These are phyloP conservation scores for Sabuloglossum arenarium DNA, from an alignment of 495 filamentous ascomycete genomes.

Conservation along the genomic window DNA sequence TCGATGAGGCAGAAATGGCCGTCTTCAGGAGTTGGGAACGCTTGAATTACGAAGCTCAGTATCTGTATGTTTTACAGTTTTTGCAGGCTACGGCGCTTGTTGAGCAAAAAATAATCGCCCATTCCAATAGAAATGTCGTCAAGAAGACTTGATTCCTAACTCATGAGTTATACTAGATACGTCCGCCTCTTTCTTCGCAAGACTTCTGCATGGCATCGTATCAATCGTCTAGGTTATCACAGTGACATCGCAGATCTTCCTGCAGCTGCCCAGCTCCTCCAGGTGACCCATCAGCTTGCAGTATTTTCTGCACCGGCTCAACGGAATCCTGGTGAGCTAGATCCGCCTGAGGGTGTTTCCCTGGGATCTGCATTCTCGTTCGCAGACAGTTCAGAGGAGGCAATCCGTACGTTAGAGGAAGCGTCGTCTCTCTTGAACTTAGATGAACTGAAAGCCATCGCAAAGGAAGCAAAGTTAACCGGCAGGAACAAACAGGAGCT, in stretches of 20 bases:
- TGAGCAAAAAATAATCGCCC: not conserved
- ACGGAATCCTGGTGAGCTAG: conserved; percentile 25
- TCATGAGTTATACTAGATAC: conserved; percentile 31
- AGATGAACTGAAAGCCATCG: conserved; percentile 69
- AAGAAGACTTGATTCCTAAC: not conserved
- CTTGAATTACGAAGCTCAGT: conserved; percentile 73
- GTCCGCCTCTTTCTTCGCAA: conserved; percentile 89
- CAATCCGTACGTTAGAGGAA: conserved; percentile 65
- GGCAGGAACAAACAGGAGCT: conserved; percentile 82
- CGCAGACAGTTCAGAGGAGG: conserved; percentile 51
- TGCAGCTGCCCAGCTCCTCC: conserved; percentile 39
- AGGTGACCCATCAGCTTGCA: conserved; percentile 22
- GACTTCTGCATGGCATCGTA: conserved; percentile 82
- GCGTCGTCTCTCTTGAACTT: conserved; percentile 59
- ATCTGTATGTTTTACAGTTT: conserved; percentile 43
- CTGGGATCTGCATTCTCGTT: conserved; percentile 43
- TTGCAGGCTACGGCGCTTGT: not conserved
- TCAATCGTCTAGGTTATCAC: conserved; percentile 54
- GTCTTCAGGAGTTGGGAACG: conserved; percentile 59
- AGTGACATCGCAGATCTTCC: conserved; percentile 61
- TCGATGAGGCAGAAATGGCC: conserved; percentile 55
- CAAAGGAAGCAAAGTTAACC: conserved; percentile 69
- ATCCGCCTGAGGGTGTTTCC: conserved; percentile 23
- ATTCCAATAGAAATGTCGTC: not conserved
- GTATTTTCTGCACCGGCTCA: conserved; percentile 16